Evolutionary conservation across 345 rosid species (phyloP), one percentile per base, ranked within the genome.

Genomic region (Gossypium rotundifolium): DNA sequence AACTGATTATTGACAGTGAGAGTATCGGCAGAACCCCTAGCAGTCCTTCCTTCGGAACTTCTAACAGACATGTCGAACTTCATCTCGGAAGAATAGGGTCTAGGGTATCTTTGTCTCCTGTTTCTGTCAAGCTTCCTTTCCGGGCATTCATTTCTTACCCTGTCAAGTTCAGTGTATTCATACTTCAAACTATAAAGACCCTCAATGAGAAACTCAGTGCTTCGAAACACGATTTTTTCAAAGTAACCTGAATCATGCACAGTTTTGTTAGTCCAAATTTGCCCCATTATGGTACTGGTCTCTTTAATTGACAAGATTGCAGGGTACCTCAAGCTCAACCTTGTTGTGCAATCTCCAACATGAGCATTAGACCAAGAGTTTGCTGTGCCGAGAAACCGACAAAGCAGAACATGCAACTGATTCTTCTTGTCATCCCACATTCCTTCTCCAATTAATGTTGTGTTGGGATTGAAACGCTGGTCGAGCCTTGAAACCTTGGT

Each of bases 401-500:
- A 82, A 13, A 81, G 87, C 20, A 71, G 69, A 38, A 83, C 62
- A 69, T 64, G 70, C 20, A 87, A 78, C 52, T n/a, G 76, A 66
- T 85, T 75, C 66, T 75, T 81, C 70, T 76, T 70, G 2, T 75
- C 80, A 45, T 84, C 89, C 90, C 90, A 87, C 17, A 55, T 11
- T 51, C 84, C 90, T 83, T 88, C 93, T 5, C 85, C 93, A 46
- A 88, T 65, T 55, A 88, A 55, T 11, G 75, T 60, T 55, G 45
- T 65, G 55, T 12, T 70, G 22, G 65, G 75, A 68, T 75, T 45
- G 22, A 80, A 80, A 49, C 55, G 61, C 20, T 65, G 65, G 54
- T 68, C n/a, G 18, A 29, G 9, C 20, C 17, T 60, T 6, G n/a
- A 60, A 57, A 48, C 0, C 27, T 55, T 18, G 59, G 57, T 67